Evolutionary conservation across 2,329 filamentous ascomycete species (phyloP).

Genomic region (Periconia macrospinosa): DNA sequence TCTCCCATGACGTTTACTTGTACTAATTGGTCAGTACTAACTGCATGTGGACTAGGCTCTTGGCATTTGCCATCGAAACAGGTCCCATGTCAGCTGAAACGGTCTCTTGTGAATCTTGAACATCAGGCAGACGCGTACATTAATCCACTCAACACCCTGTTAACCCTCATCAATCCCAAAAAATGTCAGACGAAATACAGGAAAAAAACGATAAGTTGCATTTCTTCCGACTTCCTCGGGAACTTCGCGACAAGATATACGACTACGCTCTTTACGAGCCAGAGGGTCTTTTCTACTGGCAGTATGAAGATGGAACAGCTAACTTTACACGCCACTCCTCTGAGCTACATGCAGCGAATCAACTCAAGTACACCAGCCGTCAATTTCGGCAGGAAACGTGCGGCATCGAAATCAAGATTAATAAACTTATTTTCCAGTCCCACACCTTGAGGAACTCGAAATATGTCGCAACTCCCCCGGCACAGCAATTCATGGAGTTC

Average conservation of each 20-base stretch:
- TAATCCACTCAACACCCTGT: no score
- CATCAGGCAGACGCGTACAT: no score
- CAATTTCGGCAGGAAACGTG: slow-evolving; percentile 2
- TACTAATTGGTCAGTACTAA: no score
- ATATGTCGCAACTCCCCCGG: background rate
- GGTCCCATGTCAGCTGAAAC: no score
- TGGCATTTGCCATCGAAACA: no score
- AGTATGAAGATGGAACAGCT: background rate
- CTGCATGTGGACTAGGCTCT: no score
- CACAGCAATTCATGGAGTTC: background rate
- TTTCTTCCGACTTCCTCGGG: background rate
- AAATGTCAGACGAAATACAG: no score
- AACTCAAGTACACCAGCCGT: slow-evolving; percentile 5
- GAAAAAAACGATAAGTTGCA: background rate
- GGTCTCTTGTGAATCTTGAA: no score
- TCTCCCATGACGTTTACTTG: no score
- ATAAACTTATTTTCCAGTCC: background rate
- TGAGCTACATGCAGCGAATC: slow-evolving; percentile 2
- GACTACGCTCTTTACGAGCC: background rate
- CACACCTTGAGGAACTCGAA: background rate
- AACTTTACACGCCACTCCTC: background rate
- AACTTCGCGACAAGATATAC: background rate
- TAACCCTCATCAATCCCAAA: background rate
- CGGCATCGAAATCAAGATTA: slow-evolving; percentile 2
- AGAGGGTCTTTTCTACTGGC: background rate